Evolutionary conservation across 2,329 filamentous ascomycete genomes (phyloP).

Genomic region (Verticillium tricorpus): DNA sequence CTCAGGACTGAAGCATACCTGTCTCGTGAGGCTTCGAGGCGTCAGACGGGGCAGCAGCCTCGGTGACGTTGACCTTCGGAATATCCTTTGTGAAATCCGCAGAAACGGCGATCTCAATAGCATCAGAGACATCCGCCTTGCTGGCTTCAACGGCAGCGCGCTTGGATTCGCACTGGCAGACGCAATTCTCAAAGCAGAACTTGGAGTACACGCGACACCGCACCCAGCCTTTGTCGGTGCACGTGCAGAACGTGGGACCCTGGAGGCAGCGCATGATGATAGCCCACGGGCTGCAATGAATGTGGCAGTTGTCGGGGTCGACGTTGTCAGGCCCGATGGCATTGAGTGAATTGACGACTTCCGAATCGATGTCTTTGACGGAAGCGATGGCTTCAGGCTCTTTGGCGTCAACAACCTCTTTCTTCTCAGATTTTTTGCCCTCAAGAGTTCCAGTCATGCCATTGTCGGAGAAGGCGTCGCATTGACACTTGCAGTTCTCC

Average conservation of each 20-base stretch:
- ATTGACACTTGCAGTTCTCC: too few relatives aligned
- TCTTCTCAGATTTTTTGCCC: too few relatives aligned
- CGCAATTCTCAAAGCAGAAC: neutral
- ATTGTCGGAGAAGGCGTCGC: too few relatives aligned
- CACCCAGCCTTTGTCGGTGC: neutral
- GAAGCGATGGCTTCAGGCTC: neutral
- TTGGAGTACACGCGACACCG: neutral
- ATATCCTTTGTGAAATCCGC: too few relatives aligned
- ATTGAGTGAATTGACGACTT: neutral
- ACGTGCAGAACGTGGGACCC: neutral
- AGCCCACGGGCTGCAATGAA: neutral
- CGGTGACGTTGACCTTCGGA: neutral
- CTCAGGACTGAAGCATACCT: too few relatives aligned
- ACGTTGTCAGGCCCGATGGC: neutral
- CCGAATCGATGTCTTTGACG: neutral
- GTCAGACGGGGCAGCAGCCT: neutral
- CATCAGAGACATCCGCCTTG: slow-evolving; percentile 12
- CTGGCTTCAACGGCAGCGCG: neutral
- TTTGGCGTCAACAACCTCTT: neutral
- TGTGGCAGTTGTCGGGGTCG: neutral
- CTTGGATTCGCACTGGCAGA: neutral
- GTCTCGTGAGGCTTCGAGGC: too few relatives aligned
- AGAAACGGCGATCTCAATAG: too few relatives aligned
- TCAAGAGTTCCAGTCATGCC: too few relatives aligned
- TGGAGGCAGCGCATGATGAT: neutral